Conservation (phyloP, 305 asterid genomes). For the Rubia occidens region DNA sequence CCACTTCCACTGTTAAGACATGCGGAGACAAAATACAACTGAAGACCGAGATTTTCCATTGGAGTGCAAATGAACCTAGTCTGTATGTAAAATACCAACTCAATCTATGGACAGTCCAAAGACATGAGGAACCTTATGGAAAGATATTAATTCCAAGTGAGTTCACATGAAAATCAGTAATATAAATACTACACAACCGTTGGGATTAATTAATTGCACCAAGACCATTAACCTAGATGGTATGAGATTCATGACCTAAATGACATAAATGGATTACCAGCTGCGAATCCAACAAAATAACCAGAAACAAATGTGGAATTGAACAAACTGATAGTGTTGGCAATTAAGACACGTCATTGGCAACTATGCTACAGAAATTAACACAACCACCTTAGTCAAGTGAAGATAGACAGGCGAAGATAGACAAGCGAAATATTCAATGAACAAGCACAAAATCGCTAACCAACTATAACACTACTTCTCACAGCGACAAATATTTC, state of each 20-base stretch:
- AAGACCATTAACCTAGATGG: not conserved
- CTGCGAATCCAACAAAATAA: slow-evolving; percentile 6
- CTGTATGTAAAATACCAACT: not conserved
- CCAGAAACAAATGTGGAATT: not conserved
- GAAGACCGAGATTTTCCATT: not conserved
- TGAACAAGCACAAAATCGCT: not conserved
- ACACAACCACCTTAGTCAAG: slow-evolving; percentile 2
- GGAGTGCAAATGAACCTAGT: not conserved
- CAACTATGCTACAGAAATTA: not conserved
- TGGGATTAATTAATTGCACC: not conserved
- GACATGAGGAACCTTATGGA: not conserved
- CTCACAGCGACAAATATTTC: slow-evolving; percentile 11
- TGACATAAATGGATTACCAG: not conserved
- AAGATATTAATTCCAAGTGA: not conserved
- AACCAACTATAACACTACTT: not conserved
- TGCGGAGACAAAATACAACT: not conserved
- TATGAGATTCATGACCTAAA: not conserved
- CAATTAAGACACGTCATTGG: slow-evolving; percentile 3
- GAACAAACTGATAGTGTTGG: not conserved
- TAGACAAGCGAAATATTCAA: not conserved
- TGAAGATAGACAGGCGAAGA: no score
- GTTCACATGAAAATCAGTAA: slow-evolving; percentile 1
- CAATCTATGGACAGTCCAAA: not conserved
- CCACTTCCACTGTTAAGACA: not conserved
- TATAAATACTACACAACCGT: not conserved